Evolutionary conservation across 2,329 filamentous ascomycete genomes (phyloP).

Genomic region (Epichloe festucae): DNA sequence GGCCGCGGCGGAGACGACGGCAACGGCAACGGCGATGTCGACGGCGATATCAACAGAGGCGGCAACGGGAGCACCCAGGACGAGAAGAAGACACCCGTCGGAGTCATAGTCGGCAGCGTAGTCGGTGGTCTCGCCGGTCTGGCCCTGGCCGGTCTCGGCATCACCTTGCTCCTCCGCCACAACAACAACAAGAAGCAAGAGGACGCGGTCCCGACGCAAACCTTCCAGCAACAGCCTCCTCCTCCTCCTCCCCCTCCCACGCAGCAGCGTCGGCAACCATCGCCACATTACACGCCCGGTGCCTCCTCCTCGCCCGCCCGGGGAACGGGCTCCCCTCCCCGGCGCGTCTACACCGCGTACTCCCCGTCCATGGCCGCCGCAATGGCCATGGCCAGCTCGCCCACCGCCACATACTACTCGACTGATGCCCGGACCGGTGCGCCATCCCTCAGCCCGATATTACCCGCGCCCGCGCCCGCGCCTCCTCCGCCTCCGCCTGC

Average conservation of each 20-base stretch:
- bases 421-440: not conserved
- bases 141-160: not conserved
- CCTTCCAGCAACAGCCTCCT: not conserved
- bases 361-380: not conserved
- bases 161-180: conserved; percentile 1
- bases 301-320: not conserved
- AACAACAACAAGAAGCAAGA: not conserved
- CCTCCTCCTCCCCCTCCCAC: not conserved
- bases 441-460: too few relatives aligned
- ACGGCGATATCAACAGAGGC: not conserved
- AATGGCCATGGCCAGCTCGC: too few relatives aligned
- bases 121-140: not conserved
- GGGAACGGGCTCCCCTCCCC: not conserved
- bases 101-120: not conserved
- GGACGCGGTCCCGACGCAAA: not conserved
- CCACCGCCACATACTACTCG: not conserved
- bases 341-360: not conserved
- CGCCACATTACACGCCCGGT: not conserved
- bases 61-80: not conserved
- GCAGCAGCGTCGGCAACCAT: not conserved
- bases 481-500: too few relatives aligned
- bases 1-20: not conserved
- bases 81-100: not conserved
- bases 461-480: too few relatives aligned
- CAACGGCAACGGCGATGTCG: not conserved